These are phyloP conservation scores for Rhododendron simsii DNA, from an alignment of 148 eudicot species.

Conservation along the genomic window DNA sequence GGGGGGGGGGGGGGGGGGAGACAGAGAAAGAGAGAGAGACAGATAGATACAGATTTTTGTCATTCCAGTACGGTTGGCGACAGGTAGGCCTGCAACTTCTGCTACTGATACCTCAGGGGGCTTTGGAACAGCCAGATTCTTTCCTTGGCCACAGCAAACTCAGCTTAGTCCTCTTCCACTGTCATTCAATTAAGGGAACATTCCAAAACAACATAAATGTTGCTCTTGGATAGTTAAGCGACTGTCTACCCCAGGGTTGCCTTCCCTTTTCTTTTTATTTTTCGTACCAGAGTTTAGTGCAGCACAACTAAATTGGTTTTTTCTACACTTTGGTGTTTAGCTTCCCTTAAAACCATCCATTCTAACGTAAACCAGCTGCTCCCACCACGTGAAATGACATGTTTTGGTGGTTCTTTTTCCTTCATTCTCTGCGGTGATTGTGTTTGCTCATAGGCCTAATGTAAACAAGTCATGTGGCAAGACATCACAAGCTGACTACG, in stretches of 20 bases:
- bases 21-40: too few species aligned
- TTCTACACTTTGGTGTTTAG: background rate
- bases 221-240: background rate
- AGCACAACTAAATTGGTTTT: background rate
- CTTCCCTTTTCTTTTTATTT: background rate
- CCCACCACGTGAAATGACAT: background rate
- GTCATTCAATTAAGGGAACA: too few species aligned
- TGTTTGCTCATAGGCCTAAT: background rate
- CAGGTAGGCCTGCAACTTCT: too few species aligned
- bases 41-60: too few species aligned
- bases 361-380: background rate
- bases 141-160: background rate
- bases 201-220: background rate
- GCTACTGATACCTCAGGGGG: too few species aligned
- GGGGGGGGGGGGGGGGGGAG: too few species aligned
- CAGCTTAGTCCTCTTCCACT: too few species aligned
- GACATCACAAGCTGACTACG: too few species aligned
- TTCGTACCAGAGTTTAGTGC: background rate
- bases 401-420: background rate
- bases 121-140: too few species aligned
- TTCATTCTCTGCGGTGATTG: background rate
- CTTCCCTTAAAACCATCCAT: background rate
- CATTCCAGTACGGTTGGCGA: too few species aligned
- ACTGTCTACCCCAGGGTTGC: background rate
- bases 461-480: background rate